phyloP scores from a whole-genome alignment of 2,329 filamentous ascomycete genomes.

The Immersiporthe knoxdaviesiana region DNA sequence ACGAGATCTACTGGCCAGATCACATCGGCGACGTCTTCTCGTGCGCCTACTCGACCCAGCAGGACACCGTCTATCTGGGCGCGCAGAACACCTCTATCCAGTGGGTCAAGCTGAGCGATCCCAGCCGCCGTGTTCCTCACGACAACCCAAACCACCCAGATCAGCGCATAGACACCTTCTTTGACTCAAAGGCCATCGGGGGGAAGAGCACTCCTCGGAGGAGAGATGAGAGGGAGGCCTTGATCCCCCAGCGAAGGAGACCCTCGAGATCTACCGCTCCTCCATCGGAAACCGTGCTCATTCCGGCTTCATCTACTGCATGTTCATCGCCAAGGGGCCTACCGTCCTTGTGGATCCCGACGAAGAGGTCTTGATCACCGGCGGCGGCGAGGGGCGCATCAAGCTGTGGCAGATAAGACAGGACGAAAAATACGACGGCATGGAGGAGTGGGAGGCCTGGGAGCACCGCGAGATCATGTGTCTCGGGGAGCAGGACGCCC shows the following conservation, averaged over 20 bases:
- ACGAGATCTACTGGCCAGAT: conserved; percentile 90
- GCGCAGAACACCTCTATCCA: conserved; percentile 95
- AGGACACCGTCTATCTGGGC: conserved; percentile 86
- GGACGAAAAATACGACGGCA: conserved; percentile 59
- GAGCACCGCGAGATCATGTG: conserved; percentile 55
- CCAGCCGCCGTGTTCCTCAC: conserved; percentile 60
- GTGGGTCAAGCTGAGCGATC: conserved; percentile 79
- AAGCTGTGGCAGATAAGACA: conserved; percentile 80
- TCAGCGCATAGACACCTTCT: conserved; percentile 82
- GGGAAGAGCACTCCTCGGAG: conserved; percentile 78
- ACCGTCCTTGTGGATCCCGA: conserved; percentile 69
- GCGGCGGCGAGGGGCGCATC: conserved; percentile 90
- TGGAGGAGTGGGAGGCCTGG: conserved; percentile 54
- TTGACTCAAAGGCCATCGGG: conserved; percentile 86
- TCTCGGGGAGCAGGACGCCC: conserved; percentile 60
- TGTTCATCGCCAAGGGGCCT: conserved; percentile 78
- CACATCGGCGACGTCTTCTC: conserved; percentile 97
- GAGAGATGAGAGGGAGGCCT: conserved; percentile 59
- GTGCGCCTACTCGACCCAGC: conserved; percentile 79
- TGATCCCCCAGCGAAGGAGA: conserved; percentile 58
- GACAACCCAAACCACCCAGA: conserved; percentile 73
- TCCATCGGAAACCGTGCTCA: conserved; percentile 90
- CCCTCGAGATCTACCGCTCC: conserved; percentile 79
- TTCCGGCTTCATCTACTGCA: conserved; percentile 94
- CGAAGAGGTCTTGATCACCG: conserved; percentile 84